Conservation (phyloP, 2,329 filamentous ascomycete species). For the Ophiocordyceps camponoti-floridani region DNA sequence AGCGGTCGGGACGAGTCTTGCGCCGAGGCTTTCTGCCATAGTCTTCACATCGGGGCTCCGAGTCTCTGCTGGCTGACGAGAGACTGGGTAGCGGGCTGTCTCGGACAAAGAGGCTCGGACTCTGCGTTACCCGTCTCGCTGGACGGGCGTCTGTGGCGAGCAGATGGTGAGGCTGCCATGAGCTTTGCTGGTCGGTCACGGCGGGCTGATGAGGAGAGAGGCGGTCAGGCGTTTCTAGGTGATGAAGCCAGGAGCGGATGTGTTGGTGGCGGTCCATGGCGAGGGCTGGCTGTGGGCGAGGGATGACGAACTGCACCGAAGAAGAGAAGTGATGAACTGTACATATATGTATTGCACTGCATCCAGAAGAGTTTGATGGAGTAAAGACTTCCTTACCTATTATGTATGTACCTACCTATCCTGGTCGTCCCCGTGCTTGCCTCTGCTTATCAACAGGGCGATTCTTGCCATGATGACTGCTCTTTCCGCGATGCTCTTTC, state of each 20-base stretch:
- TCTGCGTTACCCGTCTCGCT: not conserved
- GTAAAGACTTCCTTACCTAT: too few relatives aligned
- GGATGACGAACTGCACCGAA: too few relatives aligned
- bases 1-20: constrained; percentile 3
- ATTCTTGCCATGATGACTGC: too few relatives aligned
- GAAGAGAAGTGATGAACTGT: too few relatives aligned
- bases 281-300: too few relatives aligned
- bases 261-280: not conserved
- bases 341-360: too few relatives aligned
- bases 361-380: too few relatives aligned
- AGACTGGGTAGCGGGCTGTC: constrained; percentile 1
- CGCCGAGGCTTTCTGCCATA: constrained; percentile 1
- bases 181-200: not conserved
- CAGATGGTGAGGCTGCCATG: constrained; percentile 1
- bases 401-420: too few relatives aligned
- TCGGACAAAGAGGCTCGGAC: constrained; percentile 1
- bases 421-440: too few relatives aligned
- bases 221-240: not conserved
- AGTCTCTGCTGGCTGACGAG: not conserved
- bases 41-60: not conserved
- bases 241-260: constrained; percentile 1
- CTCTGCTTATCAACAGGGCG: too few relatives aligned
- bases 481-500: too few relatives aligned
- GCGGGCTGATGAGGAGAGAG: not conserved
- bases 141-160: not conserved